phyloP scores from a whole-genome alignment of 2,329 filamentous ascomycete species.

The Fusarium sp. region DNA sequence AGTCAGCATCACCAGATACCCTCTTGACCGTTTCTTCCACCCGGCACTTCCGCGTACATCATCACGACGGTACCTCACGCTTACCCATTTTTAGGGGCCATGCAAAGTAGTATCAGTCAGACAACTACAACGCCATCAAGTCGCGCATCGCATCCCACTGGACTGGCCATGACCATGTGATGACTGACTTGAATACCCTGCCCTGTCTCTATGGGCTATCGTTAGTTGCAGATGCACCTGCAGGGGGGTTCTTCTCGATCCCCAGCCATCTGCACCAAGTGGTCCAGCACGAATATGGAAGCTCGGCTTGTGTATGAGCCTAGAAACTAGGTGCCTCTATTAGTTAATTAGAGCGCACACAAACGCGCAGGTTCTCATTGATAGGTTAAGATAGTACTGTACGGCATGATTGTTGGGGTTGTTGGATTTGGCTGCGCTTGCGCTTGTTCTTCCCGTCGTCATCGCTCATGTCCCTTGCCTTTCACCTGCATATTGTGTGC shows the following conservation, averaged over 20 bases:
- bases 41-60: slow-evolving; percentile 17
- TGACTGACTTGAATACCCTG: slow-evolving; percentile 14
- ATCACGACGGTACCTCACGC: background rate
- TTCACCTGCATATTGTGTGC: slow-evolving; percentile 29
- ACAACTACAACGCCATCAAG: slow-evolving; percentile 33
- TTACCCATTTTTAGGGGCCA: slow-evolving; percentile 15
- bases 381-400: background rate
- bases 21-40: slow-evolving; percentile 19
- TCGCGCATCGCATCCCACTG: slow-evolving; percentile 25
- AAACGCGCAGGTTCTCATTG: background rate
- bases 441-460: slow-evolving; percentile 31
- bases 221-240: slow-evolving; percentile 41
- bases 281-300: slow-evolving; percentile 39
- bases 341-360: slow-evolving; percentile 33
- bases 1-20: slow-evolving; percentile 26
- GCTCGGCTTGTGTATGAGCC: slow-evolving; percentile 31
- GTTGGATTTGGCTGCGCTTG: slow-evolving; percentile 35
- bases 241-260: slow-evolving; percentile 28
- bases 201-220: slow-evolving; percentile 16
- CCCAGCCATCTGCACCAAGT: slow-evolving; percentile 43
- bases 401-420: slow-evolving; percentile 8
- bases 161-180: slow-evolving; percentile 38
- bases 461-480: slow-evolving; percentile 30
- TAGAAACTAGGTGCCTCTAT: slow-evolving; percentile 13
- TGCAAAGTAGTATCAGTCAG: slow-evolving; percentile 25